Evolutionary conservation across 108 stramenopile species (phyloP).

Genomic region (Pinguiococcus pyrenoidosus): DNA sequence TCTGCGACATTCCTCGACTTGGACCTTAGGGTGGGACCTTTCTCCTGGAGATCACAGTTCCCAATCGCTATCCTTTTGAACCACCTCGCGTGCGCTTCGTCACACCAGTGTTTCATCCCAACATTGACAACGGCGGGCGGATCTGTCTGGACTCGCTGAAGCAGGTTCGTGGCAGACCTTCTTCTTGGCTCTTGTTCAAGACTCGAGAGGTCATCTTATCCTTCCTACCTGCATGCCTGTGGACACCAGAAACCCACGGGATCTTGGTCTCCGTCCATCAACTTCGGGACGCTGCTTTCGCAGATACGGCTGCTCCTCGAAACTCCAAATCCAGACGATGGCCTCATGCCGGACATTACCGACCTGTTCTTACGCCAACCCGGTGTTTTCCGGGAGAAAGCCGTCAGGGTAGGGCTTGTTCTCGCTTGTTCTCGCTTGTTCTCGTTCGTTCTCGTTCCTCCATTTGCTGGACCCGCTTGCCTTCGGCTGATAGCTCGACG

Average conservation of each 20-base stretch:
- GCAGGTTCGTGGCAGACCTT: background rate
- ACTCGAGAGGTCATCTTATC: background rate
- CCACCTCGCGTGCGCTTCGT: constrained; percentile 54
- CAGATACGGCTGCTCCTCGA: constrained; percentile 53
- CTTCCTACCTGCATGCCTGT: background rate
- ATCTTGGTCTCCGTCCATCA: constrained; percentile 55
- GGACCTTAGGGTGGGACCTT: too few relatives aligned
- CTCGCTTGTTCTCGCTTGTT: too few relatives aligned
- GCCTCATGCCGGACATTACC: constrained; percentile 51
- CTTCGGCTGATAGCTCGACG: too few relatives aligned
- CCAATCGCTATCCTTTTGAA: constrained; percentile 47
- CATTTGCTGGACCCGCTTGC: too few relatives aligned
- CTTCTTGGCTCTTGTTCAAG: too few relatives aligned
- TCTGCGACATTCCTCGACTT: too few relatives aligned
- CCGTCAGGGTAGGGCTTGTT: too few relatives aligned
- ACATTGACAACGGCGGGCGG: constrained; percentile 48
- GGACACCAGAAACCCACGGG: constrained; percentile 30
- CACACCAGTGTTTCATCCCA: constrained; percentile 55
- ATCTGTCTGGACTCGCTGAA: constrained; percentile 58
- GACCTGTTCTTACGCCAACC: constrained; percentile 6
- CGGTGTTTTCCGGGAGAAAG: background rate
- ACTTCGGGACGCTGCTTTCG: constrained; percentile 45
- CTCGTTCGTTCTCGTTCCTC: background rate
- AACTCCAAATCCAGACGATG: constrained; percentile 57
- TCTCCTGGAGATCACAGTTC: too few relatives aligned